phyloP scores from a whole-genome alignment of 1,284 basidiomycete species.

The Ceratobasidium sp. region DNA sequence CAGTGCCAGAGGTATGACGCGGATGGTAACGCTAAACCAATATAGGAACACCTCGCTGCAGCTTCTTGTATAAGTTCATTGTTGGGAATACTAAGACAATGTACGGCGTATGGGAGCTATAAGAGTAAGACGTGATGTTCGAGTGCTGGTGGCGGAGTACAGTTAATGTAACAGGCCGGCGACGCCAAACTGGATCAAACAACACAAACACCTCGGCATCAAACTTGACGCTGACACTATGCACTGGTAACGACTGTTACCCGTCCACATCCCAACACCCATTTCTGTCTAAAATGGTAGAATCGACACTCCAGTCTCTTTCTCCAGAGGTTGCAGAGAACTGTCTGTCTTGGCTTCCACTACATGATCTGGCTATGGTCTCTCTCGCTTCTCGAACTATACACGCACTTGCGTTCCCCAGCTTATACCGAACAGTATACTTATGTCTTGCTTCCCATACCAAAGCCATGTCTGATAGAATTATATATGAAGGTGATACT shows the following conservation, averaged over 20 bases:
- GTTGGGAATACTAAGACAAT: too few species aligned
- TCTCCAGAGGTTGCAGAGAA: neutral
- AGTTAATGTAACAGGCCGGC: too few species aligned
- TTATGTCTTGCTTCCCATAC: slow-evolving; percentile 17
- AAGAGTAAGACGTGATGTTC: too few species aligned
- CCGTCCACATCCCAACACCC: neutral
- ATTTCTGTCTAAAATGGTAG: neutral
- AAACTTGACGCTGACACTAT: neutral
- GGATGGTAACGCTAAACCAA: too few species aligned
- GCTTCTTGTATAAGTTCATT: too few species aligned
- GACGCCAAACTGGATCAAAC: too few species aligned
- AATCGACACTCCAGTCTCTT: neutral
- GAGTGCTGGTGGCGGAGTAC: too few species aligned
- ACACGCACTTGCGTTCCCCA: slow-evolving; percentile 11
- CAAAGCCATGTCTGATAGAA: neutral
- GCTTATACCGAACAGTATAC: slow-evolving; percentile 27
- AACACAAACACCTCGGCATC: neutral
- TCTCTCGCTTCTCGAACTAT: slow-evolving; percentile 6
- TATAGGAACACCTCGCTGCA: too few species aligned
- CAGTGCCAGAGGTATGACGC: too few species aligned
- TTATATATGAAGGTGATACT: slow-evolving; percentile 7
- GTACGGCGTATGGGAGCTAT: too few species aligned
- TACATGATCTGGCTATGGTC: slow-evolving; percentile 1
- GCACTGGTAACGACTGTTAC: too few species aligned
- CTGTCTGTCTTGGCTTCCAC: slow-evolving; percentile 8